phyloP scores from a whole-genome alignment of 176 grass and related monocot species.

The Phyllostachys edulis region DNA sequence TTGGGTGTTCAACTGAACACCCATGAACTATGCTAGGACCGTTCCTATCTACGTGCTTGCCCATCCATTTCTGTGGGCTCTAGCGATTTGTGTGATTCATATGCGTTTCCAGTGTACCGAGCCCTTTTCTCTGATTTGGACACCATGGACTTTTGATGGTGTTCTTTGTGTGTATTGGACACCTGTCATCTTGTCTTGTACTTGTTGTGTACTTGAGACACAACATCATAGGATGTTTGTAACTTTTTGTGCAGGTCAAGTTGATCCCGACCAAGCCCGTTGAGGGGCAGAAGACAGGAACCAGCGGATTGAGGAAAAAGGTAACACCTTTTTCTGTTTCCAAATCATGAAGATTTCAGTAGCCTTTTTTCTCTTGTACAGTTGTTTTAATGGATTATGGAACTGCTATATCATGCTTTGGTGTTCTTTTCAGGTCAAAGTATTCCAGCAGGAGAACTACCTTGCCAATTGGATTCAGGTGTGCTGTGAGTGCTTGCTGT shows the following conservation, averaged over 20 bases:
- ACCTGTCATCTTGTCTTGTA: neutral
- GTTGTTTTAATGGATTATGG: neutral
- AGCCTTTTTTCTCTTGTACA: neutral
- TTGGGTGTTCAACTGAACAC: no score
- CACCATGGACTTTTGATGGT: neutral
- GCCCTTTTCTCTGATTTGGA: neutral
- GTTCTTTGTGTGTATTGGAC: neutral
- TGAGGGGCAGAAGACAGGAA: conserved; percentile 87
- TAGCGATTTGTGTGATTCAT: neutral
- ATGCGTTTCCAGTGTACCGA: neutral
- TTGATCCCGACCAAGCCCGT: conserved; percentile 68
- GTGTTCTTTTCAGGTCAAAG: conserved; percentile 67
- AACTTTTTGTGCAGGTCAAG: conserved; percentile 49
- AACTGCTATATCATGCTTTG: neutral
- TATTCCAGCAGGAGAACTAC: conserved; percentile 89
- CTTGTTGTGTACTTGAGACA: neutral
- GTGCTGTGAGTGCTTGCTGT: neutral
- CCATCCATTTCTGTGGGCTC: neutral
- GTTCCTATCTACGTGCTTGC: neutral
- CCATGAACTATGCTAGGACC: no score
- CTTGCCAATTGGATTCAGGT: conserved; percentile 99
- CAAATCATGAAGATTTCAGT: neutral
- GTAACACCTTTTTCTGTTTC: conserved; percentile 25
- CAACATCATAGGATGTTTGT: conserved; percentile 1
- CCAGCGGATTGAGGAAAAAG: conserved; percentile 92